Conservation (phyloP, 1,139 yeast genomes). For the Pichia sp. region DNA sequence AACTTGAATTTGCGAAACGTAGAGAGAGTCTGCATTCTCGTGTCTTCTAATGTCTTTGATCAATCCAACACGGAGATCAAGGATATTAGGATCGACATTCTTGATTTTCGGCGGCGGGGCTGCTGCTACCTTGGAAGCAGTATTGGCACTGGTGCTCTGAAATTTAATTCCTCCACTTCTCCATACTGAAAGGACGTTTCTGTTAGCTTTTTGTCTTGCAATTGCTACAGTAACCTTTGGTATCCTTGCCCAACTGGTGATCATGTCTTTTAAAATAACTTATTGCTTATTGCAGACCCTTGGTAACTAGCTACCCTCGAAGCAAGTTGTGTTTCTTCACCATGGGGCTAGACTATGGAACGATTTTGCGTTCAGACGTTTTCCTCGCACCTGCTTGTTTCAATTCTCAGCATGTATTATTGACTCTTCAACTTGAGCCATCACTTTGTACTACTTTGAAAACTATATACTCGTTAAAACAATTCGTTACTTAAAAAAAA, state of each 20-base stretch:
- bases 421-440: neutral
- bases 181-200: neutral
- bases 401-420: neutral
- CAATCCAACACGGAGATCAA: constrained; percentile 41
- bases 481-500: neutral
- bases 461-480: neutral
- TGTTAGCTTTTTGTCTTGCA: neutral
- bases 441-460: neutral
- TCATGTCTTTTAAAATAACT: neutral
- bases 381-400: neutral
- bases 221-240: neutral
- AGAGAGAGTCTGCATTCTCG: constrained; percentile 50
- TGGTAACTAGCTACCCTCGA: no score
- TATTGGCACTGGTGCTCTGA: constrained; percentile 1
- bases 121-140: neutral
- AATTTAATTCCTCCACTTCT: neutral
- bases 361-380: no score
- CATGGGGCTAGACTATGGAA: no score
- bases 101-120: neutral
- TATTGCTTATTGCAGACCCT: no score
- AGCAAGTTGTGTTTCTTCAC: no score
- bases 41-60: constrained; percentile 43
- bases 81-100: constrained; percentile 18
- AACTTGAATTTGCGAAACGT: constrained; percentile 45
- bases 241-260: neutral